Base-by-base conservation (phyloP, 768 basidiomycete species). In the Galerina sulciceps region DNA sequence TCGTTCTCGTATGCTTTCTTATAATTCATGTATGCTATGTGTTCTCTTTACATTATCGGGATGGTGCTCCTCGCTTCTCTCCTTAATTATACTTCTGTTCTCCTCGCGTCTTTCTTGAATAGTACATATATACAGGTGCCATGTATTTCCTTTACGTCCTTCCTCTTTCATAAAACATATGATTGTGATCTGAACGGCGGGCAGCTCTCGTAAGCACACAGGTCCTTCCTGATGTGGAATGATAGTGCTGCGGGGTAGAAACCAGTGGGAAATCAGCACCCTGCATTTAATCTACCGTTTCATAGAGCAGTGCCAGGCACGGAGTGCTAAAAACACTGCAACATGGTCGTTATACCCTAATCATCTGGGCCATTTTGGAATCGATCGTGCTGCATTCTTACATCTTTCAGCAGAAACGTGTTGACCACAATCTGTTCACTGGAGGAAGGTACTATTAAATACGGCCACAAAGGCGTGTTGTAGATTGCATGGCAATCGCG, bases 401-500 rank as follows among this genome's bases (percentile, higher is more conserved):
- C 38, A 37, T 22, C 36, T 53, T 23, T 17, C 44, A 22, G 18
- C 17, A 20, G 55, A 51, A 64, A 65, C 65, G 67, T 66, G 67
- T 54, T 51, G 38, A 59, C 65, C 65, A 60, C 61, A 51, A 60
- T 42, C 42, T 46, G 55, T 50, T 48, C 37, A 53, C 38, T 22
- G 47, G 37, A 11, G 56, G 38, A 57, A 44, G n/a, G 34, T 18
- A 36, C 20, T 49, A 36, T 37, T 36, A 34, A 42, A 15, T 56
- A 22, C 26, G 37, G 45, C 38, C 18, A 31, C 44, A 22, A n/a
- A 65, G 56, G 45, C 36, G 64, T 35, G 51, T 59, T 45, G 51
- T 52, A 67, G 63, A 62, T 67, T 60, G 71, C 74, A 63, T 75
- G 76, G 58, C 56, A 63, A 73, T 73, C 76, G 73, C 70, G 75